These are phyloP conservation scores for Auxenochlorella pyrenoidosa DNA, from an alignment of 139 green algal genomes.

Conservation along the genomic window DNA sequence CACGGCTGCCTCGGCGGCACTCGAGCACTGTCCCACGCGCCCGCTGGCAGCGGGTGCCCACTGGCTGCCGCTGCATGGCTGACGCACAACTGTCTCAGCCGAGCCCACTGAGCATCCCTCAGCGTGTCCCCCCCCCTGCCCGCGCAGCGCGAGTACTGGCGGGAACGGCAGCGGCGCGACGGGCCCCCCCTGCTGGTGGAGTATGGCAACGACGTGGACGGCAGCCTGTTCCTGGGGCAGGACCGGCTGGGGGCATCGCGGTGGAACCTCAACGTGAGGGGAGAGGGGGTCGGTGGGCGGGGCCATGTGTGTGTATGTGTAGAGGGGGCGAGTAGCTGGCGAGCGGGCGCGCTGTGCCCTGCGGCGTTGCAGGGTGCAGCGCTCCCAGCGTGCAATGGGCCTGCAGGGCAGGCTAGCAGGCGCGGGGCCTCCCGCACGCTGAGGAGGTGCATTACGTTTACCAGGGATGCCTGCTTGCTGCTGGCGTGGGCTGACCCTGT, in stretches of 20 bases:
- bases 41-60: no score
- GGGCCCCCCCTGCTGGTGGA: slow-evolving; percentile 39
- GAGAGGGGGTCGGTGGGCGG: neutral
- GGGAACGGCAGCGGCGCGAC: slow-evolving; percentile 4
- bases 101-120: neutral
- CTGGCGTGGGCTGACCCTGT: no score
- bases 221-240: slow-evolving; percentile 64
- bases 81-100: neutral
- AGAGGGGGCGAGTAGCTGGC: no score
- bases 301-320: neutral
- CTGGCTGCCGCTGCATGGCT: no score
- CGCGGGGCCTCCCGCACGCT: neutral
- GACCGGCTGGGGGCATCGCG: slow-evolving; percentile 56
- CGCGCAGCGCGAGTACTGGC: slow-evolving; percentile 72
- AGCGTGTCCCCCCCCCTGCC: neutral
- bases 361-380: no score
- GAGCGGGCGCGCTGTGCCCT: no score
- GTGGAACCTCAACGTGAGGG: slow-evolving; percentile 76
- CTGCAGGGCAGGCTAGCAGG: neutral
- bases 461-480: no score
- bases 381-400: no score
- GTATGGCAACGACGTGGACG: slow-evolving; percentile 85
- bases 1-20: neutral
- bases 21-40: no score
- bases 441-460: neutral